Conservation (phyloP, 2,329 filamentous ascomycete genomes). For the Sarocladium kiliense region DNA sequence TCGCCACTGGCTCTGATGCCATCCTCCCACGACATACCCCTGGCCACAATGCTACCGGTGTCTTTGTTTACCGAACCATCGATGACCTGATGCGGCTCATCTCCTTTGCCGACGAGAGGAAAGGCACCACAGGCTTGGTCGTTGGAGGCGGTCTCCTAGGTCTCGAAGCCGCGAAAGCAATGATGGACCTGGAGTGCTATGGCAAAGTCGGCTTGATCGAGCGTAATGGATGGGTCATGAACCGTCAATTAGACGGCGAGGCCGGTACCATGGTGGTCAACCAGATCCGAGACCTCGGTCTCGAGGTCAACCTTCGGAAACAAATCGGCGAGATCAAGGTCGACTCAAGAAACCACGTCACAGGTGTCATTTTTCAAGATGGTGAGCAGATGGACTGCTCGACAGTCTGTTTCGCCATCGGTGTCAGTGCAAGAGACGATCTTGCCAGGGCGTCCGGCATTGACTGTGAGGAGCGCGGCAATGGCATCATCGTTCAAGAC, state of each 20-base stretch:
- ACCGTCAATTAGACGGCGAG: constrained; percentile 75
- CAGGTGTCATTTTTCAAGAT: constrained; percentile 74
- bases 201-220: constrained; percentile 74
- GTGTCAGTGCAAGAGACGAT: constrained; percentile 75
- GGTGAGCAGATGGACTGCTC: constrained; percentile 72
- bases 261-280: constrained; percentile 78
- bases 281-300: constrained; percentile 70
- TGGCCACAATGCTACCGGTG: constrained; percentile 72
- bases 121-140: constrained; percentile 66
- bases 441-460: constrained; percentile 67
- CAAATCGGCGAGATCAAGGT: constrained; percentile 68
- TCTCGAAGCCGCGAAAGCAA: constrained; percentile 84
- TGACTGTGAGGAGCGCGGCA: constrained; percentile 61
- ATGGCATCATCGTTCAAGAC: constrained; percentile 68
- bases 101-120: constrained; percentile 58
- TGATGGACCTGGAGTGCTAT: constrained; percentile 79
- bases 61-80: constrained; percentile 87
- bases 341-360: constrained; percentile 61
- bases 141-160: constrained; percentile 83
- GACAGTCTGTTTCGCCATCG: constrained; percentile 85
- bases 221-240: constrained; percentile 76
- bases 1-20: constrained; percentile 84
- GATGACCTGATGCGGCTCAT: constrained; percentile 76
- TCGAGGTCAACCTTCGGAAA: constrained; percentile 76
- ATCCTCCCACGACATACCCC: constrained; percentile 67